Evolutionary conservation across 306 rosid species (phyloP), one percentile per base, ranked within the genome.

Genomic region (Pterocarpus santalinus): DNA sequence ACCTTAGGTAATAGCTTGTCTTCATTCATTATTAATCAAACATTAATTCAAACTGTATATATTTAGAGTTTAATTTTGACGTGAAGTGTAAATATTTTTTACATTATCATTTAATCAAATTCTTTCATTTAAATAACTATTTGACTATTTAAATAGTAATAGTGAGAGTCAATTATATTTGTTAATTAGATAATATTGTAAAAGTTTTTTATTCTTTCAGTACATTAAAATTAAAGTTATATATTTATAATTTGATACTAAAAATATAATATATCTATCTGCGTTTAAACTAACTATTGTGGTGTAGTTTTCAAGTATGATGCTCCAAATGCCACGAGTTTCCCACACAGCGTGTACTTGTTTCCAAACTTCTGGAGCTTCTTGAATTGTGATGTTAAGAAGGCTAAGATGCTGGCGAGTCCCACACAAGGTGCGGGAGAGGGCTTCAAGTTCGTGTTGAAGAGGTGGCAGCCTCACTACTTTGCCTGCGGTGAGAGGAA

Each of bases 241-340:
- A 22, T 22, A 22, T 22, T 22, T 22, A 22, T 22, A 22, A 1
- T 22, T 22, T 22, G 28, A 22, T 22, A 22, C 1, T n/a, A n/a
- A n/a, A n/a, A n/a, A 22, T 22, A 22, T 22, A 22, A 22, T 22
- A 49, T 76, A 1, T 49, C 15, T 49, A 49, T 49, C 5, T 43
- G 10, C 8, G 8, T 43, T 43, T 5, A 4, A 6, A 43, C 49
- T 49, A 52, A 8, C 10, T 49, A 22, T 22, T 71, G 55, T 53
- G 77, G 33, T 73, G 85, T 72, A 94, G 95, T 92, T 13, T 94
- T 94, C 87, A 94, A 90, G 85, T 92, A 89, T 34, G 95, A 88
- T 68, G 77, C 89, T 5, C 98, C 95, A 44, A 91, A 66, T 4
- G 66, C 73, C 2, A 75, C 83, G 0, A 70, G 77, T n/a, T 73